These are phyloP conservation scores for Coemansia sp. DNA, from an alignment of 192 early-diverging fungal genomes.

Conservation along the genomic window DNA sequence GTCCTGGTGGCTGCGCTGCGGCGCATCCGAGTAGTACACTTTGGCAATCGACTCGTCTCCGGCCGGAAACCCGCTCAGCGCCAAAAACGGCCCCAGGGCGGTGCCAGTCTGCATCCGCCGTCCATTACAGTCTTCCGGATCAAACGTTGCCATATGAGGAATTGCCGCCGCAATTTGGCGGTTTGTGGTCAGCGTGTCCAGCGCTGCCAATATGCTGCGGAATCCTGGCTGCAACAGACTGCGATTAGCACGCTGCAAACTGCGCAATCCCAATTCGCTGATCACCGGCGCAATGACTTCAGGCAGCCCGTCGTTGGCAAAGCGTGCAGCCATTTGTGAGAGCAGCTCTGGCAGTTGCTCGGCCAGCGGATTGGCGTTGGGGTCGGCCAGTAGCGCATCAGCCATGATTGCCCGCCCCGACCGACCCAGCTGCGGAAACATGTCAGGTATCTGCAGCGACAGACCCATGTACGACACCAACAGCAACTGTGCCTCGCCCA, in stretches of 20 bases:
- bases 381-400: conserved; percentile 23
- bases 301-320: conserved; percentile 34
- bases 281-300: conserved; percentile 36
- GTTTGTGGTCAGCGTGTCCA: conserved; percentile 31
- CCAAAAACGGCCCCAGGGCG: conserved; percentile 40
- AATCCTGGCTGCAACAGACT: conserved; percentile 50
- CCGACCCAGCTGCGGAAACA: conserved; percentile 71
- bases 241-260: conserved; percentile 22
- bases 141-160: conserved; percentile 37
- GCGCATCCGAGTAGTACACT: conserved; percentile 52
- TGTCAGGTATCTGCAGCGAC: conserved; percentile 81
- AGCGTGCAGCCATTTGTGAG: conserved; percentile 23
- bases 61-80: conserved; percentile 37
- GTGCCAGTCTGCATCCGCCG: conserved; percentile 40
- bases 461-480: conserved; percentile 84
- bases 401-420: conserved; percentile 17
- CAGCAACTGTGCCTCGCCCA: conserved; percentile 62
- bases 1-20: conserved; percentile 57
- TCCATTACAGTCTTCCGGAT: conserved; percentile 30
- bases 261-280: conserved; percentile 35
- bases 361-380: conserved; percentile 13
- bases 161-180: conserved; percentile 26
- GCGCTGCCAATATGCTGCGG: conserved; percentile 36
- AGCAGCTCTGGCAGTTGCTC: conserved; percentile 12
- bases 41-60: conserved; percentile 29